Evolutionary conservation across 345 rosid species (phyloP).

Genomic region (Arabidopsis suecica): DNA sequence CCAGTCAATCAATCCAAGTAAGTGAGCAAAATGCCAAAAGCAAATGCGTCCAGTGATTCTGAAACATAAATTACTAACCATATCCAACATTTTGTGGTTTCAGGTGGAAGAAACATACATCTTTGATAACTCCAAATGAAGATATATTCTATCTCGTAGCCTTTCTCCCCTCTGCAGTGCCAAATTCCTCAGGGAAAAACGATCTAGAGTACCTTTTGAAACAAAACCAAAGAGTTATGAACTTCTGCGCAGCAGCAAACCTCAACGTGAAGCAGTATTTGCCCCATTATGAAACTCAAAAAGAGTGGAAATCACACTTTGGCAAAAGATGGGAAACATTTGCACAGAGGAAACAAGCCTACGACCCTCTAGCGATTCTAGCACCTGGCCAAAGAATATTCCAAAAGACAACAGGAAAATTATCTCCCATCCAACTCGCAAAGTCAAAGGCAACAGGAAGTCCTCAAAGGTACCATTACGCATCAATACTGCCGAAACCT

Average conservation of each 20-base stretch:
- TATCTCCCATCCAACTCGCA: conserved; percentile 39
- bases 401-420: conserved; percentile 52
- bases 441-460: conserved; percentile 23
- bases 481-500: conserved; percentile 36
- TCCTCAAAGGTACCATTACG: conserved; percentile 27
- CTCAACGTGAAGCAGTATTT: conserved; percentile 76
- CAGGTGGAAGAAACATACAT: conserved; percentile 89
- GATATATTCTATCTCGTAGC: conserved; percentile 78
- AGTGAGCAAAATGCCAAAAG: conserved; percentile 12
- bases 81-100: conserved; percentile 37
- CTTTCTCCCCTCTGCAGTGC: conserved; percentile 76
- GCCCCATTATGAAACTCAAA: conserved; percentile 64
- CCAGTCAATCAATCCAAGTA: conserved; percentile 89
- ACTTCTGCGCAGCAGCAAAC: conserved; percentile 50
- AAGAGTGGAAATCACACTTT: conserved; percentile 84
- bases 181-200: conserved; percentile 62
- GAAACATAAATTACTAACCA: conserved; percentile 4
- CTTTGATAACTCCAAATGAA: conserved; percentile 77
- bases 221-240: conserved; percentile 64
- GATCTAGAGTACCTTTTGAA: conserved; percentile 61
- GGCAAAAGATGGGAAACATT: conserved; percentile 78
- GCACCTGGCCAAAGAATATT: conserved; percentile 91
- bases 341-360: conserved; percentile 60
- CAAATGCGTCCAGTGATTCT: conserved; percentile 18
- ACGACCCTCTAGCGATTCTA: conserved; percentile 85